A percentile compares a stretch with the other conserved stretches of the same genome.
Evolutionary conservation across 208 protist genomes (phyloP).

Genomic region (Leishmania turanica): DNA sequence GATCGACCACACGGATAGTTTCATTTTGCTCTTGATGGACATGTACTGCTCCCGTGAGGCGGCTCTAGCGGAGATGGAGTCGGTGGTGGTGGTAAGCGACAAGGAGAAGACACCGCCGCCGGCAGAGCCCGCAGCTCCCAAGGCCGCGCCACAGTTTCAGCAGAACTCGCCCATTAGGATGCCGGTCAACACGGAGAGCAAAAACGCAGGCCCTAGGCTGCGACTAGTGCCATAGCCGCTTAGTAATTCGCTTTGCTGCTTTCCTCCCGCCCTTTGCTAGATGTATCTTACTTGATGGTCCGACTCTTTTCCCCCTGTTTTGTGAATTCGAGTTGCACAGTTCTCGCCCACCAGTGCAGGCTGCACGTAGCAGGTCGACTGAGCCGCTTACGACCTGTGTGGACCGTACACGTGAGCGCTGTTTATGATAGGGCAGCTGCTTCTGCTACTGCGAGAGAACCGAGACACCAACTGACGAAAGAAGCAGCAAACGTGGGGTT

Average conservation of each 20-base stretch:
- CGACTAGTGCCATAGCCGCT: slow-evolving; percentile 14
- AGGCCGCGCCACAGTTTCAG: slow-evolving; percentile 26
- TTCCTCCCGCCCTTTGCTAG: not conserved
- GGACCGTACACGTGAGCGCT: not conserved
- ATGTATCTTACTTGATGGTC: slow-evolving; percentile 2
- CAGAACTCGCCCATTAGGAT: slow-evolving; percentile 49
- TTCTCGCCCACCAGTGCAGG: not conserved
- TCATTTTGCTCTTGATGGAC: slow-evolving; percentile 79
- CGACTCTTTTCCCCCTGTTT: slow-evolving; percentile 4
- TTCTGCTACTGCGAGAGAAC: not conserved
- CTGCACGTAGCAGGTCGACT: not conserved
- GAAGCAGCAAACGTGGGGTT: not conserved
- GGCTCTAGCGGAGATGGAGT: slow-evolving; percentile 18
- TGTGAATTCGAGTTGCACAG: not conserved
- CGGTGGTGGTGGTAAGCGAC: slow-evolving; percentile 4
- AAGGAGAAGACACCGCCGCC: slow-evolving; percentile 6
- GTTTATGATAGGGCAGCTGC: not conserved
- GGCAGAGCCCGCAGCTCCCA: slow-evolving; percentile 5
- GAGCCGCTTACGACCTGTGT: not conserved
- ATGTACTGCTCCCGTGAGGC: slow-evolving; percentile 79
- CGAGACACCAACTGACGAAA: not conserved
- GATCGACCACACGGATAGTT: slow-evolving; percentile 66
- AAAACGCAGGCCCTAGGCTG: not conserved
- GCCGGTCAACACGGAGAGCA: slow-evolving; percentile 45
- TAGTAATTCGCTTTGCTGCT: not conserved